Evolutionary conservation across 805 yeast genomes (phyloP).

Genomic region (Candida schatavii): DNA sequence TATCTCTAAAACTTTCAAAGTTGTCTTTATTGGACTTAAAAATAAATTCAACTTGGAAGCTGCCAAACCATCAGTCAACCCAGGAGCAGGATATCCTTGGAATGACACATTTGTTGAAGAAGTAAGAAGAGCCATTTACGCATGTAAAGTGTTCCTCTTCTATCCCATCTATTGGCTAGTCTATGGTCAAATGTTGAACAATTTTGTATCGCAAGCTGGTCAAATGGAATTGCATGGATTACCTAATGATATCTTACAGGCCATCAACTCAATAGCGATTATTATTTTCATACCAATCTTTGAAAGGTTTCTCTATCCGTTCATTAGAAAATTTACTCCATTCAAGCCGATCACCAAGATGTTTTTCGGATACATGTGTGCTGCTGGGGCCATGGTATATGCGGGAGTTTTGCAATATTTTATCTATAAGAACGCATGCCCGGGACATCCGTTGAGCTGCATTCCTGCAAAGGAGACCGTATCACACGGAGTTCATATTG

Average conservation of each 20-base stretch:
- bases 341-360: conserved; percentile 74
- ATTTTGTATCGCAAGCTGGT: conserved; percentile 72
- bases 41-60: conserved; percentile 50
- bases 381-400: conserved; percentile 63
- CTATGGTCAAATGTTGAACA: conserved; percentile 67
- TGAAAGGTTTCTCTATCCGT: conserved; percentile 53
- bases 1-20: conserved; percentile 49
- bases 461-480: conserved; percentile 33
- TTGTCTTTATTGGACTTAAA: conserved; percentile 38
- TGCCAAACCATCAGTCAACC: conserved; percentile 57
- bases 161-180: conserved; percentile 74
- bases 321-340: conserved; percentile 43
- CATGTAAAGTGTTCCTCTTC: conserved; percentile 70
- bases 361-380: conserved; percentile 65
- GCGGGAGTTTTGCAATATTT: conserved; percentile 73
- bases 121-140: conserved; percentile 59
- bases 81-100: conserved; percentile 53
- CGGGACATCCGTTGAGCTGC: conserved; percentile 56
- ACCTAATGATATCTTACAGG: conserved; percentile 78
- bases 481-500: conserved; percentile 62
- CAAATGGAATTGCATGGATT: conserved; percentile 71
- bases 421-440: conserved; percentile 69
- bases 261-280: conserved; percentile 70
- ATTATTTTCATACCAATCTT: conserved; percentile 74
- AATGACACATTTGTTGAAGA: conserved; percentile 71